These are phyloP conservation scores for Boletus sp. DNA, from an alignment of 768 basidiomycete species.

Conservation along the genomic window DNA sequence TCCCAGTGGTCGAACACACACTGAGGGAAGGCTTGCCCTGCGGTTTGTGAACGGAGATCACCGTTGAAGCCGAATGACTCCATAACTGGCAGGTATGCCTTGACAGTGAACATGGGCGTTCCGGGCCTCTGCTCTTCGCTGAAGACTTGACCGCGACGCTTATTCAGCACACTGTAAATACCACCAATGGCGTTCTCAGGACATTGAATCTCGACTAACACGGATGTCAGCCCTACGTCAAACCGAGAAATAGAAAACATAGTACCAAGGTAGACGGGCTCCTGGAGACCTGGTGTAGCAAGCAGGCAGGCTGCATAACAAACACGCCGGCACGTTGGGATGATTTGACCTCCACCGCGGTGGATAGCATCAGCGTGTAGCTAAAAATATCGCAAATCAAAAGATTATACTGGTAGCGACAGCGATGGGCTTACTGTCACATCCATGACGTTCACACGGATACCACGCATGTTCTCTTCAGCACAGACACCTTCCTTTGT, in stretches of 20 bases:
- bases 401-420: neutral
- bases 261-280: constrained; percentile 91
- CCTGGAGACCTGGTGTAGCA: constrained; percentile 88
- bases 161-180: constrained; percentile 93
- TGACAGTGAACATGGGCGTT: constrained; percentile 99
- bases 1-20: constrained; percentile 93
- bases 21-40: constrained; percentile 99
- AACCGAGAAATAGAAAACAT: neutral
- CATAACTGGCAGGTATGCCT: constrained; percentile 90
- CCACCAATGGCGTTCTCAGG: constrained; percentile 97
- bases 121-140: constrained; percentile 95
- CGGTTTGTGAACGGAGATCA: constrained; percentile 87
- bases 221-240: constrained; percentile 10
- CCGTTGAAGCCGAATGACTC: constrained; percentile 99
- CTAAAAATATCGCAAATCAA: constrained; percentile 36
- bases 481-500: constrained; percentile 96
- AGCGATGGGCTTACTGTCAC: constrained; percentile 66
- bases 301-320: constrained; percentile 95
- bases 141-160: constrained; percentile 98
- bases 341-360: constrained; percentile 98
- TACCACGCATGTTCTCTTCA: constrained; percentile 99
- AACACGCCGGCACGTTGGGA: constrained; percentile 94
- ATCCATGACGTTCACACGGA: constrained; percentile 94
- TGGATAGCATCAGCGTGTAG: constrained; percentile 99
- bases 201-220: constrained; percentile 92